Percentiles rank a stretch among this genome's conserved stretches.
These are phyloP conservation scores for Adenanthera pavonina DNA, from an alignment of 306 rosid species.

Conservation along the genomic window DNA sequence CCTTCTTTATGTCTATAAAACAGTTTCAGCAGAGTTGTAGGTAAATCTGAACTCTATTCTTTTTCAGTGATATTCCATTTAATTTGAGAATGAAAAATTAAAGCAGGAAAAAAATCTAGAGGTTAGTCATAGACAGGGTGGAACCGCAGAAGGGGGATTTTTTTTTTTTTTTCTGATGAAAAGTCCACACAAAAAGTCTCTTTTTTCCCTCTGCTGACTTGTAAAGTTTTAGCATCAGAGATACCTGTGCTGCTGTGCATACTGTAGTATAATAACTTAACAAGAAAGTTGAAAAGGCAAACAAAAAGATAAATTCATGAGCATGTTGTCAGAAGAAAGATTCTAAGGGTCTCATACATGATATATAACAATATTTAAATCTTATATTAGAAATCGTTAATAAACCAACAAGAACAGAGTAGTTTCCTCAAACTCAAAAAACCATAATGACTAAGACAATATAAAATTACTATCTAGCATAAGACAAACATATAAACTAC, in stretches of 20 bases:
- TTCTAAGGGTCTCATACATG: background rate
- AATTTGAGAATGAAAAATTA: background rate
- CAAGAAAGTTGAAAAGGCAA: background rate
- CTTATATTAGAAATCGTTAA: background rate
- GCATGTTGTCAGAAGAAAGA: background rate
- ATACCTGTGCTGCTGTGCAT: background rate
- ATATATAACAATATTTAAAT: background rate
- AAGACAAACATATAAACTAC: background rate
- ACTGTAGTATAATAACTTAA: background rate
- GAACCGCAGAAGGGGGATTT: too few species aligned
- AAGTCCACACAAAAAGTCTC: background rate
- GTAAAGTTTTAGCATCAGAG: background rate
- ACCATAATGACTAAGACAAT: background rate
- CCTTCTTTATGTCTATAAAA: background rate
- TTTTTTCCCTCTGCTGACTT: background rate
- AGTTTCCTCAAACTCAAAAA: background rate
- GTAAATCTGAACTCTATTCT: background rate
- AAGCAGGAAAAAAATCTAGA: background rate
- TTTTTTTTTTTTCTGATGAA: background rate
- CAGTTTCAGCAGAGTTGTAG: background rate
- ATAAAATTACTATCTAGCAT: background rate
- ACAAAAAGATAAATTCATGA: conserved; percentile 1
- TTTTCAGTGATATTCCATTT: background rate
- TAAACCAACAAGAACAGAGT: background rate
- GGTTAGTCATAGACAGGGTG: background rate